phyloP scores from a whole-genome alignment of 2,329 filamentous ascomycete species.

The Domatiomyces globalis region DNA sequence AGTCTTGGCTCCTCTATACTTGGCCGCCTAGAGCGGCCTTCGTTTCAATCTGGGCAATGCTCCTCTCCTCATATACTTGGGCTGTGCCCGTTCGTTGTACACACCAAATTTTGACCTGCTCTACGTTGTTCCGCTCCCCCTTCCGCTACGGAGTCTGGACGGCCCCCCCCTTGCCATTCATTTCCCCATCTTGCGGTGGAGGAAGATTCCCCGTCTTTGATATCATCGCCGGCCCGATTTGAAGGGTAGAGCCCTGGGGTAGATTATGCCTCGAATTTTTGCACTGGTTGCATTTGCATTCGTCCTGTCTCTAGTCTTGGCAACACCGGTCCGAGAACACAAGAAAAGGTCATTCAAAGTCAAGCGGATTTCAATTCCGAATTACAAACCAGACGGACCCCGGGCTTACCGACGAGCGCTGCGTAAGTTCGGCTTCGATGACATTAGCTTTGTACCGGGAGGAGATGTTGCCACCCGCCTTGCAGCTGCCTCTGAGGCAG shows the following conservation, averaged over 20 bases:
- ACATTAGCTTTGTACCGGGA: slow-evolving; percentile 23
- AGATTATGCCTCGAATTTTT: slow-evolving; percentile 12
- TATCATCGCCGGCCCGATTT: slow-evolving; percentile 10
- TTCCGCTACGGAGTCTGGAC: neutral
- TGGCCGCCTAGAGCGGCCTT: neutral
- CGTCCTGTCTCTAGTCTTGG: slow-evolving; percentile 23
- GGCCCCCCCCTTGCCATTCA: neutral
- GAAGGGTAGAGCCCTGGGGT: slow-evolving; percentile 1
- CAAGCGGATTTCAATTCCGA: slow-evolving; percentile 41
- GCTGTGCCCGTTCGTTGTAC: neutral
- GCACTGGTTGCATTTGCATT: slow-evolving; percentile 18
- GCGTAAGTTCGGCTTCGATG: slow-evolving; percentile 43
- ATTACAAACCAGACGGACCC: slow-evolving; percentile 45
- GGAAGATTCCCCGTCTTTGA: slow-evolving; percentile 10
- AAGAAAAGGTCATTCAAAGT: slow-evolving; percentile 44
- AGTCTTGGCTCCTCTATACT: neutral
- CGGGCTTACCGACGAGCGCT: slow-evolving; percentile 52
- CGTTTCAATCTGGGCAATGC: too few species aligned
- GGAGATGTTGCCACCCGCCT: slow-evolving; percentile 18
- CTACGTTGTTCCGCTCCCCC: neutral
- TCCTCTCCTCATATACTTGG: neutral
- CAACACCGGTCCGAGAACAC: slow-evolving; percentile 21
- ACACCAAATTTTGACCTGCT: neutral
- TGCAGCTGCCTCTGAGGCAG: slow-evolving; percentile 18
- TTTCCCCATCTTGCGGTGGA: neutral